These are phyloP conservation scores for Botrytis byssoidea DNA, from an alignment of 2,329 filamentous ascomycete species.

Conservation along the genomic window DNA sequence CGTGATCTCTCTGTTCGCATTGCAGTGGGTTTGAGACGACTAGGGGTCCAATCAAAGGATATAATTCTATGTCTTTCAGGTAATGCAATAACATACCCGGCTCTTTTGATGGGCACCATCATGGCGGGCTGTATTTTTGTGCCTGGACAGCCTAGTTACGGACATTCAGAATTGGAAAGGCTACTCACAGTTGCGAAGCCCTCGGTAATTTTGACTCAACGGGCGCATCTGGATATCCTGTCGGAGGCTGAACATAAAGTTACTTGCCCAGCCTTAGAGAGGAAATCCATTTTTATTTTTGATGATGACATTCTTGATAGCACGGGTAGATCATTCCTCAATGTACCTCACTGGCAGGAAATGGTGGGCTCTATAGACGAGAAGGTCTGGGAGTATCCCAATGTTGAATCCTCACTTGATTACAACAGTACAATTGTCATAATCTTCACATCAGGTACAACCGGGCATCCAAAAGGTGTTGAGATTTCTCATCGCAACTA, in stretches of 20 bases:
- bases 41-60: neutral
- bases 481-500: neutral
- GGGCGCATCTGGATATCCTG: neutral
- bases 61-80: neutral
- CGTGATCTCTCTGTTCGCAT: neutral
- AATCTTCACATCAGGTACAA: constrained; percentile 4
- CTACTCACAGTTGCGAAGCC: neutral
- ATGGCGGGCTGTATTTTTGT: constrained; percentile 5
- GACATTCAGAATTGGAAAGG: neutral
- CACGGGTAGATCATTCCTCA: neutral
- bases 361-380: neutral
- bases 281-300: neutral
- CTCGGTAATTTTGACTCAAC: neutral
- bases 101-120: neutral
- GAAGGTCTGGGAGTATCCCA: neutral
- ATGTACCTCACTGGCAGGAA: constrained; percentile 4
- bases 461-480: neutral
- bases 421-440: constrained; percentile 11
- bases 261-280: neutral
- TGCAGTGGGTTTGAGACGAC: neutral
- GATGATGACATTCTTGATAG: neutral
- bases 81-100: neutral
- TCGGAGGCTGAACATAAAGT: neutral
- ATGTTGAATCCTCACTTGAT: neutral
- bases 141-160: neutral